phyloP scores from a whole-genome alignment of 2,329 filamentous ascomycete genomes.

The Fusarium dimerum region DNA sequence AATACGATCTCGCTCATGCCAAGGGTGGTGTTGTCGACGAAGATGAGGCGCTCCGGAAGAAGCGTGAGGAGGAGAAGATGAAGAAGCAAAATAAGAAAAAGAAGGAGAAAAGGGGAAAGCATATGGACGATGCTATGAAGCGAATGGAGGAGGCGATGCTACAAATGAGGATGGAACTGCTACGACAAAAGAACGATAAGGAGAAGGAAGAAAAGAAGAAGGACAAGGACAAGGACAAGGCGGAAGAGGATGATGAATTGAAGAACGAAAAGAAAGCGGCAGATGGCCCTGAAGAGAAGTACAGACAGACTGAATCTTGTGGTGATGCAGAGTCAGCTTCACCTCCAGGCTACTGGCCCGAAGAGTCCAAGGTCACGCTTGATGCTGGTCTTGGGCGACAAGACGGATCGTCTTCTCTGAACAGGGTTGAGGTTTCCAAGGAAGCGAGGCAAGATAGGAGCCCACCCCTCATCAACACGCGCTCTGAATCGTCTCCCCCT shows the following conservation, averaged over 20 bases:
- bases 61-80: constrained; percentile 27
- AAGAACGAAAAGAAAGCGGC: constrained; percentile 2
- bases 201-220: constrained; percentile 10
- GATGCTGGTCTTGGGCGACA: constrained; percentile 8
- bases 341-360: constrained; percentile 20
- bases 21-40: constrained; percentile 57
- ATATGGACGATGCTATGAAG: constrained; percentile 28
- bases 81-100: constrained; percentile 25
- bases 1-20: constrained; percentile 62
- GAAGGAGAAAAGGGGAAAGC: constrained; percentile 27
- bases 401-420: constrained; percentile 3
- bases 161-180: constrained; percentile 27
- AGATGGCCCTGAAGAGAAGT: constrained; percentile 12
- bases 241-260: background rate
- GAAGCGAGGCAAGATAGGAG: background rate
- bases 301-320: constrained; percentile 1
- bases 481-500: constrained; percentile 4
- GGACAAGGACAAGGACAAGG: constrained; percentile 1
- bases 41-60: constrained; percentile 40
- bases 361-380: constrained; percentile 21
- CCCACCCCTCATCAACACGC: background rate
- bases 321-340: constrained; percentile 8
- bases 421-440: constrained; percentile 1
- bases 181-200: constrained; percentile 17
- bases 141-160: constrained; percentile 27